Evolutionary conservation across 352 stramenopile genomes (phyloP).

Genomic region (Phytophthora sojae): DNA sequence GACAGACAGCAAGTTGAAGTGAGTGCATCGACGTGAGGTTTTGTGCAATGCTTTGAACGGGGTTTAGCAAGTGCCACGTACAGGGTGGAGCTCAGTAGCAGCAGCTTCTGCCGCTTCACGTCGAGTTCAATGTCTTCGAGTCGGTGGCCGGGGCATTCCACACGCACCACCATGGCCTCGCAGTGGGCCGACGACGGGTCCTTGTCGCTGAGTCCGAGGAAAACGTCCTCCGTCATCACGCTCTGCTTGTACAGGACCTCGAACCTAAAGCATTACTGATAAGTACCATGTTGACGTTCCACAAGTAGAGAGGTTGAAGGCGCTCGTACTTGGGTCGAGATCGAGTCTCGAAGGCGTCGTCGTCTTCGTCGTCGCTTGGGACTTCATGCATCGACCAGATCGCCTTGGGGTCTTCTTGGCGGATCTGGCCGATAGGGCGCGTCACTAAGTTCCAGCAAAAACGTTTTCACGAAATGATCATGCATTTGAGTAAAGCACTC

Average conservation of each 20-base stretch:
- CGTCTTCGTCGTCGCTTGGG: conserved; percentile 79
- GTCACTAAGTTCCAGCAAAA: conserved; percentile 38
- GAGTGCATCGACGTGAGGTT: background rate
- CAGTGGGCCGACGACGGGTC: conserved; percentile 85
- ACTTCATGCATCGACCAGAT: conserved; percentile 83
- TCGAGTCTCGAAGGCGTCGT: conserved; percentile 66
- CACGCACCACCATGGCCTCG: conserved; percentile 80
- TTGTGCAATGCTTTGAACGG: background rate
- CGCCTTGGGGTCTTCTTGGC: conserved; percentile 59
- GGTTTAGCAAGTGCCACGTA: conserved; percentile 30
- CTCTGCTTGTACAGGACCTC: conserved; percentile 89
- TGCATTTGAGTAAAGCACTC: background rate
- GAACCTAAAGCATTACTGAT: conserved; percentile 46
- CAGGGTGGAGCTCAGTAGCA: conserved; percentile 69
- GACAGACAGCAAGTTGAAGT: conserved; percentile 8
- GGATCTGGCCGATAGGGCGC: conserved; percentile 79
- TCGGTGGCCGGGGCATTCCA: conserved; percentile 69
- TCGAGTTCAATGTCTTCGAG: conserved; percentile 85
- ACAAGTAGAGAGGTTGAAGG: background rate
- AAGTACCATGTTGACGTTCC: no score
- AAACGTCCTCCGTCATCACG: conserved; percentile 89
- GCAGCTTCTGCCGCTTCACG: conserved; percentile 80
- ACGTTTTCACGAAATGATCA: no score
- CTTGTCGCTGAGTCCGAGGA: conserved; percentile 83
- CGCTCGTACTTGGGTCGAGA: conserved; percentile 53